Evolutionary conservation across 2,329 filamentous ascomycete species (phyloP).

Genomic region (Aspergillus proliferans): DNA sequence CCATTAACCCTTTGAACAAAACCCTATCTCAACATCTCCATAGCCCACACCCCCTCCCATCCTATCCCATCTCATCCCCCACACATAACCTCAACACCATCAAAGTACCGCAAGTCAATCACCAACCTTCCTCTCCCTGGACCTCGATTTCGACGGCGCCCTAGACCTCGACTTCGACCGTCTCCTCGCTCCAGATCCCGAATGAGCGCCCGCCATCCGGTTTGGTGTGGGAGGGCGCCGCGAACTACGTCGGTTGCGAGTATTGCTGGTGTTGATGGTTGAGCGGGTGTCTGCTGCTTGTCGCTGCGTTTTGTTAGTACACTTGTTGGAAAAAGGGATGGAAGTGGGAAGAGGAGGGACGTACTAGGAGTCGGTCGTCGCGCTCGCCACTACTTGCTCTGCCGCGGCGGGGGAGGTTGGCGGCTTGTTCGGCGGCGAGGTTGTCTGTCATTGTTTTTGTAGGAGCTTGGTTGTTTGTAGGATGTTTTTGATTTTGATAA

Average conservation of each 20-base stretch:
- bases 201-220: constrained; percentile 6
- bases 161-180: constrained; percentile 4
- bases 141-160: neutral
- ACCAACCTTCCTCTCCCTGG: neutral
- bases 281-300: constrained; percentile 2
- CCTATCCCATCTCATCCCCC: neutral
- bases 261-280: constrained; percentile 1
- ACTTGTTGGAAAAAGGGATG: too few species aligned
- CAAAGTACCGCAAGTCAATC: neutral
- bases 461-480: neutral
- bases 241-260: constrained; percentile 2
- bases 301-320: neutral
- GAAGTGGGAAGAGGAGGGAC: neutral
- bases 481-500: too few species aligned
- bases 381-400: neutral
- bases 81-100: neutral
- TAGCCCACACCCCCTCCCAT: too few species aligned
- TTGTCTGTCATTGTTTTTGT: neutral
- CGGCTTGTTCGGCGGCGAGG: neutral
- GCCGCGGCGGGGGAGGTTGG: neutral
- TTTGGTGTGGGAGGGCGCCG: constrained; percentile 13
- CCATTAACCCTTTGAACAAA: too few species aligned
- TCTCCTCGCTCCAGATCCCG: constrained; percentile 14
- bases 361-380: neutral
- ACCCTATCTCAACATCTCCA: too few species aligned